Conservation (phyloP, 2,329 filamentous ascomycete species). For the Claviceps digitariae region DNA sequence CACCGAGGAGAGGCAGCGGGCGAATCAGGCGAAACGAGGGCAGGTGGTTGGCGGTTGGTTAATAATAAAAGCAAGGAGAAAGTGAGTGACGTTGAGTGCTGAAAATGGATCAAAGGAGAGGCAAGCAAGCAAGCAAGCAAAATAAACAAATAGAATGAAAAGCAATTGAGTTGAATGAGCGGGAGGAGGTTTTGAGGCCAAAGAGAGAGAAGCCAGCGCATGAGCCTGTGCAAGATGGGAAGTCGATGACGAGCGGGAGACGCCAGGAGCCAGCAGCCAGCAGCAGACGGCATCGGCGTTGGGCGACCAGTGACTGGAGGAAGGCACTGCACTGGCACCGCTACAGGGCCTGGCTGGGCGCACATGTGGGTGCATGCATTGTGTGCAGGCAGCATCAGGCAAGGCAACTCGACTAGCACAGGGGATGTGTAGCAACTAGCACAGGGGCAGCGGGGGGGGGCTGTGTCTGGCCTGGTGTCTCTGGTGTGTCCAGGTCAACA, state of each 20-base stretch:
- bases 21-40: slow-evolving; percentile 1
- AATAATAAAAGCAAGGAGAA: neutral
- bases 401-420: too few relatives aligned
- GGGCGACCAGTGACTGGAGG: neutral
- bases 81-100: slow-evolving; percentile 1
- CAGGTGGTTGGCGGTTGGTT: neutral
- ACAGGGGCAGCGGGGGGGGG: too few relatives aligned
- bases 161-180: neutral
- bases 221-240: slow-evolving; percentile 1
- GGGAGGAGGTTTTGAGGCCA: neutral
- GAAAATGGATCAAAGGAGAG: neutral
- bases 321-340: too few relatives aligned
- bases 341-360: too few relatives aligned
- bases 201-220: slow-evolving; percentile 2
- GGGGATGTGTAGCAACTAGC: too few relatives aligned
- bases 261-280: neutral
- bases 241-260: slow-evolving; percentile 5
- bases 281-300: neutral
- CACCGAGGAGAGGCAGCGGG: neutral
- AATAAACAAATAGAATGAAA: neutral
- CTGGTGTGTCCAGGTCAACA: too few relatives aligned
- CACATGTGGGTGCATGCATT: too few relatives aligned
- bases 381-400: too few relatives aligned
- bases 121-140: neutral
- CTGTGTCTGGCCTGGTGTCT: too few relatives aligned